Percentiles rank a stretch among this genome's conserved stretches.
These are phyloP conservation scores for Clavulina sp. DNA, from an alignment of 768 basidiomycete species.

Conservation along the genomic window DNA sequence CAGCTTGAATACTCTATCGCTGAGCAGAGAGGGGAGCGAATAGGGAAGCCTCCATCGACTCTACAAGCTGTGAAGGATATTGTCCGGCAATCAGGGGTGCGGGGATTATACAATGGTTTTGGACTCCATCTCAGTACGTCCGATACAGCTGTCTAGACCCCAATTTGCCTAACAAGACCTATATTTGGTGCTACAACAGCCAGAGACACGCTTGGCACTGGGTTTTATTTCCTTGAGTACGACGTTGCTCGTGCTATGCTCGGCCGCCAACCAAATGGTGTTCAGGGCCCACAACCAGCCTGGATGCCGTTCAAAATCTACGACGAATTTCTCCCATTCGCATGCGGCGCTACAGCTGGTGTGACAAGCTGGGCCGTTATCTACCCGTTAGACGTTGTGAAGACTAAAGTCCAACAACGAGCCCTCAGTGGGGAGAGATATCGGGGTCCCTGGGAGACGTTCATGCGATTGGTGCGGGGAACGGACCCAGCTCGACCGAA, in stretches of 20 bases:
- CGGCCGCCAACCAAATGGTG: constrained; percentile 57
- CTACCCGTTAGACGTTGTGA: constrained; percentile 88
- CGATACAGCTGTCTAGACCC: not conserved
- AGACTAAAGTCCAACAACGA: constrained; percentile 92
- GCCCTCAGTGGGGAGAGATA: constrained; percentile 63
- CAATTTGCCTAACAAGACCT: constrained; percentile 5
- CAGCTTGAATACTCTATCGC: constrained; percentile 89
- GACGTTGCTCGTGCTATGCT: constrained; percentile 79
- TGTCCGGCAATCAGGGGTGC: constrained; percentile 23
- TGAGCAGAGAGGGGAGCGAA: constrained; percentile 49
- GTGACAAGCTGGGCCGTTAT: constrained; percentile 65
- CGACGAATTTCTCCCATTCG: constrained; percentile 63
- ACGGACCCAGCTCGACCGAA: constrained; percentile 58
- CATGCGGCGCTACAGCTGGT: constrained; percentile 81
- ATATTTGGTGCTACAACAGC: constrained; percentile 26
- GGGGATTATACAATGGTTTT: constrained; percentile 30
- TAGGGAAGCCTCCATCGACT: constrained; percentile 64
- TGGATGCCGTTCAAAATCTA: constrained; percentile 61
- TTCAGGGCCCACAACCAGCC: constrained; percentile 63
- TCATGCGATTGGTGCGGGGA: constrained; percentile 66
- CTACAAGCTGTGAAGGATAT: constrained; percentile 67
- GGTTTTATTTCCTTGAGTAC: constrained; percentile 86
- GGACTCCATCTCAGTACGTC: constrained; percentile 57
- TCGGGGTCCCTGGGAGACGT: constrained; percentile 54
- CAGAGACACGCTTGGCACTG: constrained; percentile 78